Percentiles rank a stretch among this genome's conserved stretches.
Evolutionary conservation across 1,139 yeast species (phyloP).

Genomic region (Debaryomyces udenii): DNA sequence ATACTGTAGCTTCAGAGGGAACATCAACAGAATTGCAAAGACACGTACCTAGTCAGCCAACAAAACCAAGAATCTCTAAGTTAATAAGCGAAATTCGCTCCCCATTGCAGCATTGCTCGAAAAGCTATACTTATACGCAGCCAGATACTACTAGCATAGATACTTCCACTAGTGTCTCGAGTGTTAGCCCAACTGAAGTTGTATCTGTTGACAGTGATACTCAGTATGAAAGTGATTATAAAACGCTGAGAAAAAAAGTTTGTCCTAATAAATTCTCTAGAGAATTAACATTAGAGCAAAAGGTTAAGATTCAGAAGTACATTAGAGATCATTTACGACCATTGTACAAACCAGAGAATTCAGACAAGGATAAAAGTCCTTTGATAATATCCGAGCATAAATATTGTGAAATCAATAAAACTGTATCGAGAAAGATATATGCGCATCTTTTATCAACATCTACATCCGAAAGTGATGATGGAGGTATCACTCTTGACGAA

Average conservation of each 20-base stretch:
- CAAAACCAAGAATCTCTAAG: constrained; percentile 23
- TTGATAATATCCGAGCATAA: constrained; percentile 32
- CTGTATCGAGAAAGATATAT: constrained; percentile 51
- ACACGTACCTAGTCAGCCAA: not conserved
- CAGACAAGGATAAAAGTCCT: not conserved
- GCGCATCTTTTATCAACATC: constrained; percentile 23
- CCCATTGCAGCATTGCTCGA: not conserved
- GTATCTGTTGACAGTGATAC: constrained; percentile 15
- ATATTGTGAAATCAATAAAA: constrained; percentile 40
- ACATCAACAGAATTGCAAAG: constrained; percentile 2
- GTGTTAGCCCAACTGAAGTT: constrained; percentile 14
- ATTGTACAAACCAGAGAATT: constrained; percentile 37
- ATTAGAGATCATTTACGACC: constrained; percentile 56
- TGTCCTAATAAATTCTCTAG: constrained; percentile 1
- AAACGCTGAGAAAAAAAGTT: constrained; percentile 1
- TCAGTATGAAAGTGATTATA: constrained; percentile 15
- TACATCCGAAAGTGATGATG: constrained; percentile 13
- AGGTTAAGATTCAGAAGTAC: constrained; percentile 52
- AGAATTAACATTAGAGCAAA: constrained; percentile 45
- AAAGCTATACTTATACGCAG: not conserved
- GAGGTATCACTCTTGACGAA: constrained; percentile 17
- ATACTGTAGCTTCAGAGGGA: constrained; percentile 9
- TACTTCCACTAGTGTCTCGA: not conserved
- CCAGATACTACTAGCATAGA: constrained; percentile 1
- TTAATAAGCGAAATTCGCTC: constrained; percentile 30